Conservation (phyloP, 2,329 filamentous ascomycete genomes). For the Calonectria fujianensis region DNA sequence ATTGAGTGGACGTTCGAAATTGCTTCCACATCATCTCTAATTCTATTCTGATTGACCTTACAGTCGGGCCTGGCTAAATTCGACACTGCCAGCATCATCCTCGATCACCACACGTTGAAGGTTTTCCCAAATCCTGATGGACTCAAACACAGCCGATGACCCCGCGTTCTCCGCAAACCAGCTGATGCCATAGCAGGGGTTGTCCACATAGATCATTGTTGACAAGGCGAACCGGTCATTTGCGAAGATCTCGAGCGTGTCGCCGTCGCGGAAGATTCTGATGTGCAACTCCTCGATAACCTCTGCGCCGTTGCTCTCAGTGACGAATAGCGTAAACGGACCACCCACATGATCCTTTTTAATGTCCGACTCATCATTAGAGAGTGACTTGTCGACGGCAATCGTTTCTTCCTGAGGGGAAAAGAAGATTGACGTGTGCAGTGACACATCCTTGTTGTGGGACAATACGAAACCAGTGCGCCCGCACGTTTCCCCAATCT, state of each 20-base stretch:
- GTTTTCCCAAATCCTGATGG: constrained; percentile 50
- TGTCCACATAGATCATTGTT: constrained; percentile 52
- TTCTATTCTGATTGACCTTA: not conserved
- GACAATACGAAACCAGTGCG: constrained; percentile 51
- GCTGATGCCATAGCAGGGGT: constrained; percentile 49
- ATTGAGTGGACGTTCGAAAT: not conserved
- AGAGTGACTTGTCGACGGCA: constrained; percentile 61
- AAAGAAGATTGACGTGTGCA: constrained; percentile 63
- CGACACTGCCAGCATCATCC: constrained; percentile 10
- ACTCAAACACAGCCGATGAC: constrained; percentile 45
- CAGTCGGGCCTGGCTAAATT: constrained; percentile 6
- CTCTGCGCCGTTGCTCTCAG: constrained; percentile 34
- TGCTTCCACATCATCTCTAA: not conserved
- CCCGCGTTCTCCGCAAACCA: constrained; percentile 49
- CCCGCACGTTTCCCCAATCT: constrained; percentile 33
- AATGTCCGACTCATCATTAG: constrained; percentile 57
- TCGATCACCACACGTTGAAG: constrained; percentile 40
- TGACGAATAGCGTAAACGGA: constrained; percentile 67
- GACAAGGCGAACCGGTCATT: constrained; percentile 56
- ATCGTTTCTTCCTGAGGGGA: constrained; percentile 62
- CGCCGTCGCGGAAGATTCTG: constrained; percentile 52
- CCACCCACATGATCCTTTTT: constrained; percentile 61
- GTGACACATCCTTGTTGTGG: constrained; percentile 53
- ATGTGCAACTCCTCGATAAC: constrained; percentile 49
- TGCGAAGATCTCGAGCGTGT: constrained; percentile 54